Conservation (phyloP, 306 rosid genomes). For the Prosopis cineraria region DNA sequence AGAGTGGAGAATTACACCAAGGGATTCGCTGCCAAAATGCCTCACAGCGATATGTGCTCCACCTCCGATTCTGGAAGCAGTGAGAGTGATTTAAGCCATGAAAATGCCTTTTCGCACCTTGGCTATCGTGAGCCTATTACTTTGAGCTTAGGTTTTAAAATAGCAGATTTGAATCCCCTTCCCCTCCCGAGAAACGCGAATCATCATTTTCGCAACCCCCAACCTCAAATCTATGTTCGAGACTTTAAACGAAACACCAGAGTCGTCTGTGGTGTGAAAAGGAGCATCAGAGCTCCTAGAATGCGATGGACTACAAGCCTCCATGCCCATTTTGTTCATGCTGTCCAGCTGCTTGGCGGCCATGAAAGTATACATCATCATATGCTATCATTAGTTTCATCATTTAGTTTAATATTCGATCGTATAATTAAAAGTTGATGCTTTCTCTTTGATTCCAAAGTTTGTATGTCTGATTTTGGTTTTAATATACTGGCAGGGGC, state of each 20-base stretch:
- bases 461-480: slow-evolving; percentile 11
- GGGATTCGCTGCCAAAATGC: slow-evolving; percentile 25
- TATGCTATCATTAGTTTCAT: not conserved
- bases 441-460: not conserved
- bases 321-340: slow-evolving; percentile 97
- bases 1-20: slow-evolving; percentile 20
- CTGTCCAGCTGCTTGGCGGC: slow-evolving; percentile 98
- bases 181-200: slow-evolving; percentile 42
- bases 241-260: slow-evolving; percentile 69
- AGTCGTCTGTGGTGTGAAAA: slow-evolving; percentile 50
- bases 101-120: slow-evolving; percentile 41
- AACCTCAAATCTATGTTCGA: slow-evolving; percentile 68
- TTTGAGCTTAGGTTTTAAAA: slow-evolving; percentile 65
- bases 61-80: slow-evolving; percentile 75
- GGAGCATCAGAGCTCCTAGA: slow-evolving; percentile 91
- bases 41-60: slow-evolving; percentile 52
- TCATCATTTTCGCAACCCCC: slow-evolving; percentile 30
- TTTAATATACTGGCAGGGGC: slow-evolving; percentile 64
- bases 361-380: slow-evolving; percentile 89
- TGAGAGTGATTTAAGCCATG: slow-evolving; percentile 79
- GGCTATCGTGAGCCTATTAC: slow-evolving; percentile 47
- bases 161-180: slow-evolving; percentile 36
- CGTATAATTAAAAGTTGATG: not conserved
- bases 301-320: slow-evolving; percentile 99
- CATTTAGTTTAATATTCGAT: not conserved